phyloP scores from a whole-genome alignment of 257 asterid genomes.

The Rehmannia glutinosa region DNA sequence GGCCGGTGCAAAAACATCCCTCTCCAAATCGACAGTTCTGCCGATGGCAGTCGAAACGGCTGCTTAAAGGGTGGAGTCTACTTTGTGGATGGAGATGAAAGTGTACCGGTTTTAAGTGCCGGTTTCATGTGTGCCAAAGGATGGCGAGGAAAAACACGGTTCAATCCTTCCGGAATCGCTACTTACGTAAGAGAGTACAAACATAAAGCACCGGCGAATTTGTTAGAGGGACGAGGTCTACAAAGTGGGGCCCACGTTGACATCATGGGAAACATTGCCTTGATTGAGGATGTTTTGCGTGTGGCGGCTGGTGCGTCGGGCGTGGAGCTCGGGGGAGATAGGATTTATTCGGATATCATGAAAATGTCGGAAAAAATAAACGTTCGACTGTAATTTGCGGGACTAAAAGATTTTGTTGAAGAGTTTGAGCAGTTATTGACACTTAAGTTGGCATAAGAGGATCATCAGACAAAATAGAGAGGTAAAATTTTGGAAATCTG shows the following conservation, averaged over 20 bases:
- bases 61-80: conserved; percentile 80
- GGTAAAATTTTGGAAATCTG: no score
- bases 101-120: conserved; percentile 58
- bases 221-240: conserved; percentile 80
- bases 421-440: neutral
- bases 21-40: conserved; percentile 74
- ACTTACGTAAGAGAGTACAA: conserved; percentile 63
- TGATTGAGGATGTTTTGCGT: conserved; percentile 73
- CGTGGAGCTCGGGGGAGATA: conserved; percentile 60
- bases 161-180: conserved; percentile 71
- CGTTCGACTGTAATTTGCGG: conserved; percentile 32
- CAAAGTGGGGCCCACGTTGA: conserved; percentile 86
- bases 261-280: conserved; percentile 75
- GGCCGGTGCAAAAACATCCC: conserved; percentile 72
- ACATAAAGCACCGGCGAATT: conserved; percentile 69
- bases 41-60: conserved; percentile 43
- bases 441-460: neutral
- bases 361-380: conserved; percentile 56
- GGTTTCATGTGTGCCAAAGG: conserved; percentile 92
- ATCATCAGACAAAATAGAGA: neutral
- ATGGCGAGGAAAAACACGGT: conserved; percentile 77
- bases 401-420: neutral
- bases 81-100: conserved; percentile 78
- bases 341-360: conserved; percentile 60
- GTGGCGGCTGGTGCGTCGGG: conserved; percentile 76